A percentile compares a stretch with the other conserved stretches of the same genome.
These are phyloP conservation scores for Aspergillus viridinutans DNA, from an alignment of 2,329 filamentous ascomycete genomes.

Conservation along the genomic window DNA sequence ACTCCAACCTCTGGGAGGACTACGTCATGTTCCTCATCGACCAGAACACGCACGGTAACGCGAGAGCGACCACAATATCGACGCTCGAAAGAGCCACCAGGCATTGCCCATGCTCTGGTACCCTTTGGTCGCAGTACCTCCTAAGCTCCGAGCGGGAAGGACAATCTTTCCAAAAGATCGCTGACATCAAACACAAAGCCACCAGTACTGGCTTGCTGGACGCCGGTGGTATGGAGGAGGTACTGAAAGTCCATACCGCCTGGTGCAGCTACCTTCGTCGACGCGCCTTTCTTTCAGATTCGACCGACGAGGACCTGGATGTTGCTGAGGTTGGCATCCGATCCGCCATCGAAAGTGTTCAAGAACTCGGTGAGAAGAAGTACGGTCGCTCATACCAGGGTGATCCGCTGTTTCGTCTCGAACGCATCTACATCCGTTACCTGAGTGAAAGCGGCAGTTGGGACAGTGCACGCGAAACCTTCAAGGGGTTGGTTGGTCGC, in stretches of 20 bases:
- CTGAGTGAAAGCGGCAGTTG: slow-evolving; percentile 76
- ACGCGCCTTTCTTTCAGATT: slow-evolving; percentile 69
- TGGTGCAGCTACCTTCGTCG: slow-evolving; percentile 95
- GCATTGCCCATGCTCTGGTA: slow-evolving; percentile 90
- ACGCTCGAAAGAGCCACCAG: slow-evolving; percentile 76
- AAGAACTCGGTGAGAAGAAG: slow-evolving; percentile 69
- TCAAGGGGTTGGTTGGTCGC: slow-evolving; percentile 65
- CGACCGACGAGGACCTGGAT: slow-evolving; percentile 77
- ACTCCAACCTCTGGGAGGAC: slow-evolving; percentile 77
- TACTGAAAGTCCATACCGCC: slow-evolving; percentile 84
- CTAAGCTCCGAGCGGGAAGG: slow-evolving; percentile 76
- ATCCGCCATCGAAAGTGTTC: slow-evolving; percentile 80
- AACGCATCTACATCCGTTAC: slow-evolving; percentile 89
- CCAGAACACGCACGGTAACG: slow-evolving; percentile 46
- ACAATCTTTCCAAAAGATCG: slow-evolving; percentile 73
- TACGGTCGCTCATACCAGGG: slow-evolving; percentile 74
- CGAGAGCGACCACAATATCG: slow-evolving; percentile 54
- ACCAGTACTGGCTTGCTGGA: slow-evolving; percentile 82
- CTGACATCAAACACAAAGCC: slow-evolving; percentile 85
- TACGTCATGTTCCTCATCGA: slow-evolving; percentile 69
- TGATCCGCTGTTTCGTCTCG: slow-evolving; percentile 84
- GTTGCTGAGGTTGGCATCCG: slow-evolving; percentile 85
- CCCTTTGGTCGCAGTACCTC: slow-evolving; percentile 86
- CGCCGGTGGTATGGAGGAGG: slow-evolving; percentile 77
- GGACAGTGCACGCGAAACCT: slow-evolving; percentile 71